Evolutionary conservation across 2,329 filamentous ascomycete genomes (phyloP).

Genomic region (Microsporum canis): DNA sequence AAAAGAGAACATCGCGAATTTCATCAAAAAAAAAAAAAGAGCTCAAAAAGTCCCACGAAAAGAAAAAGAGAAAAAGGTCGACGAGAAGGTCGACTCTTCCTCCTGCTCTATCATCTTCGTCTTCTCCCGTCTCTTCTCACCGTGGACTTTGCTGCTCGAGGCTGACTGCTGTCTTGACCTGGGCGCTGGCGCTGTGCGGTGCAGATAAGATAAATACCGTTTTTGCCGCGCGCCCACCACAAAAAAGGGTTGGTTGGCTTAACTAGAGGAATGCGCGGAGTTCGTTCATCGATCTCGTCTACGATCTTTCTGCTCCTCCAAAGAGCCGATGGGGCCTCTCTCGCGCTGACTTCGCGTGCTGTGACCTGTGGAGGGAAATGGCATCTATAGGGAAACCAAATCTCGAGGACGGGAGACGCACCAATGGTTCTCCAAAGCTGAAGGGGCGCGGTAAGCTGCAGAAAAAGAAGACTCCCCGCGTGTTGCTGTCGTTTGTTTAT

Average conservation of each 20-base stretch:
- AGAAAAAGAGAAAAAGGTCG: neutral
- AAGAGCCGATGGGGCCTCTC: slow-evolving; percentile 31
- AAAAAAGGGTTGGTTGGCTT: no score
- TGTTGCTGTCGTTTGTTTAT: neutral
- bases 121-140: no score
- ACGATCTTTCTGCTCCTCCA: slow-evolving; percentile 6
- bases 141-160: no score
- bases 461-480: slow-evolving; percentile 3
- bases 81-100: neutral
- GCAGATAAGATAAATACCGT: no score
- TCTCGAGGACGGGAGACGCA: slow-evolving; percentile 37
- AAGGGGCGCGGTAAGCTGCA: slow-evolving; percentile 37
- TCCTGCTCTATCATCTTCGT: no score
- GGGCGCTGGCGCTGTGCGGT: no score
- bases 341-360: slow-evolving; percentile 26
- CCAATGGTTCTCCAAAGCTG: slow-evolving; percentile 37
- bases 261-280: neutral
- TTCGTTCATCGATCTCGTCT: neutral
- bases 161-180: no score
- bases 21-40: neutral
- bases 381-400: slow-evolving; percentile 34
- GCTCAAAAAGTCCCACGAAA: neutral
- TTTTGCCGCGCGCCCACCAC: neutral
- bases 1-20: neutral
- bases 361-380: slow-evolving; percentile 27